Evolutionary conservation across 2,329 filamentous ascomycete species (phyloP), one percentile per base, ranked within the genome.

Genomic region (Phyllosticta paracitricarpa): DNA sequence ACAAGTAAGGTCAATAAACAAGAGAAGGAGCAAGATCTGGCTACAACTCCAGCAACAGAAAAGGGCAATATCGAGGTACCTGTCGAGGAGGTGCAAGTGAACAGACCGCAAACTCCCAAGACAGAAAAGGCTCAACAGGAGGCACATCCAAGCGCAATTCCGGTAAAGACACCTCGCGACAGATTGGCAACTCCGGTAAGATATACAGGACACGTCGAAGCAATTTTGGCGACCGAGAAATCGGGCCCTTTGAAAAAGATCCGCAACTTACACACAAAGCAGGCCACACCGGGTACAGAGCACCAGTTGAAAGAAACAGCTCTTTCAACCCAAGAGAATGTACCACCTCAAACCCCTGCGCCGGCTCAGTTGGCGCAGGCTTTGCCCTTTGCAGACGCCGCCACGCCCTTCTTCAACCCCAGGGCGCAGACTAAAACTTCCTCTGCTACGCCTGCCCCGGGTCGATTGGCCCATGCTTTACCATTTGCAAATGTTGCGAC

Each of bases 11-110:
- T 30, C 5, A 62, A 52, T 56, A 48, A 55, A 33, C 51, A 58
- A 10, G 26, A 30, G 3, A 12, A 9, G 1, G 56, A 62, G 48
- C 28, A 54, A 22, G 55, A 57, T 2, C 30, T 33, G 10, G 14
- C 24, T 1, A 28, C 28, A 22, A 55, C 54, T 25, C 53, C 55
- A 1, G n/a, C 28, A 22, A n/a, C 51, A 9, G 17, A 26, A 2
- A 55, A 51, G 33, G 57, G 48, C 14, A 19, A 48, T 48, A 17
- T 48, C 56, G 17, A 51, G 40, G 17, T 91, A 48, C n/a, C 40
- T 51, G 12, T 53, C 54, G n/a, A 61, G 30, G 40, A 57, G 35
- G 33, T 2, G 24, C 59, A 12, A 57, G 59, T 22, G 54, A 61
- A n/a, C 40, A 61, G 51, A 40, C 53, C 10, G 12, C 56, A n/a